Base-by-base conservation (phyloP, 202 grass and related monocot species). In the Bolboschoenoplectus hybrid region DNA sequence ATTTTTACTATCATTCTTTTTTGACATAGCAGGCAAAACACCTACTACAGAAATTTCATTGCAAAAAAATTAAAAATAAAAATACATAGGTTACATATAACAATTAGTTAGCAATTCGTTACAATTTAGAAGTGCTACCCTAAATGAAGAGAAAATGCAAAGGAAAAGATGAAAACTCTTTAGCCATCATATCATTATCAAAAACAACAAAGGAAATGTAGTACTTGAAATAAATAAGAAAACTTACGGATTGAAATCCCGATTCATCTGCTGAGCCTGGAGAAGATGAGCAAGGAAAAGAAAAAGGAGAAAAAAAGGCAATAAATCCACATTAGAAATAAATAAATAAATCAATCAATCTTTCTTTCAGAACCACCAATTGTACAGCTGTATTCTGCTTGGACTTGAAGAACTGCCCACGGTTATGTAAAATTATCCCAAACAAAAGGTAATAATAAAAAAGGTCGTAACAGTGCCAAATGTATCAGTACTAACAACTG, bases 191-290 rank as follows among this genome's bases (percentile, higher is more conserved):
- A 68, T 17, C 26, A 43, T 45, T 43, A 44, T 44, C 12, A 0
- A 11, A 77, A 38, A 38, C 11, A 38, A 56, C 49, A 55, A 53
- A 1, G 4, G 32, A 77, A 35, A 36, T 8, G 26, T 16, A 35
- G 2, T 43, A 45, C 55, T 62, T 43, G 7, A 68, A 77, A 57
- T 55, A 80, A 79, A 57, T 43, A 80, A 88, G 13, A 56, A 46
- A 17, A 82, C 88, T 77, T 83, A 89, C 88, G 79, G 55, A 77
- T 76, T 61, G 63, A 89, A 86, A 65, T 89, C 38, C 26, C 9
- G 74, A 74, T 75, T 64, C 35, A 85, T 72, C 17, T 74, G 83
- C 3, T 71, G 74, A 85, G 58, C 41, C 74, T 82, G 57, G 81
- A 52, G 32, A 62, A 74, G 40, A 66, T 82, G 26, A 67, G 80